Base-by-base conservation (phyloP, 768 basidiomycete species). In the Lactarius evosmus region DNA sequence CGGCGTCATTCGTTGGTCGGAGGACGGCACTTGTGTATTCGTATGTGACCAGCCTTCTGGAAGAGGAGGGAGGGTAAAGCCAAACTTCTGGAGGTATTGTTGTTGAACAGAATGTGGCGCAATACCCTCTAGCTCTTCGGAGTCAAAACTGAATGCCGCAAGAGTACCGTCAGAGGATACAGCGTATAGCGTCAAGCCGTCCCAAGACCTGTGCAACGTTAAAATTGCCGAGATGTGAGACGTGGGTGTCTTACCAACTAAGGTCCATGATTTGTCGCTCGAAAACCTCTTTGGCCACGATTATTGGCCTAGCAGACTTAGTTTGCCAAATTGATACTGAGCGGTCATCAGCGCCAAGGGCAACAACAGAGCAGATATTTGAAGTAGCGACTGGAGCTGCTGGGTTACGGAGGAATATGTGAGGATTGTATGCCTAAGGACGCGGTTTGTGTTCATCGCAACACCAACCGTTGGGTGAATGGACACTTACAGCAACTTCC, bases 291-390 rank as follows among this genome's bases (percentile, higher is more conserved):
- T 92, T 89, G 0, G 95, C 87, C 2, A 98, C 96, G 53, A 97
- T 91, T 19, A 98, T 77, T 1, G 97, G 97, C 38, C 92, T 83
- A 3, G 91, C 91, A 0, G 87, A 85, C 68, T 95, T 94, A 4
- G 96, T 98, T 74, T 95, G 87, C 97, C 97, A 99, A 8, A 99
- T 85, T 3, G 95, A 97, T 32, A 99, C 86, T 7, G 91, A 93
- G 64, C 93, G 83, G 72, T 97, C 94, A 70, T 96, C 94, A 0
- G 94, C 93, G 36, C 95, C 95, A 16, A 99, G 82, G 1, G 97
- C 97, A 19, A 94, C 89, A 12, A 96, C 90, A 14, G 93, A 93
- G 67, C 91, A 94, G 62, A 94, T 90, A 68, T 95, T 96, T 12
- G 85, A 82, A 0, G 91, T 91, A 9, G 83, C 82, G 6, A 93